Percentiles rank a stretch among this genome's conserved stretches.
Evolutionary conservation across 352 stramenopile species (phyloP).

Genomic region (Phytophthora niederhauseri): DNA sequence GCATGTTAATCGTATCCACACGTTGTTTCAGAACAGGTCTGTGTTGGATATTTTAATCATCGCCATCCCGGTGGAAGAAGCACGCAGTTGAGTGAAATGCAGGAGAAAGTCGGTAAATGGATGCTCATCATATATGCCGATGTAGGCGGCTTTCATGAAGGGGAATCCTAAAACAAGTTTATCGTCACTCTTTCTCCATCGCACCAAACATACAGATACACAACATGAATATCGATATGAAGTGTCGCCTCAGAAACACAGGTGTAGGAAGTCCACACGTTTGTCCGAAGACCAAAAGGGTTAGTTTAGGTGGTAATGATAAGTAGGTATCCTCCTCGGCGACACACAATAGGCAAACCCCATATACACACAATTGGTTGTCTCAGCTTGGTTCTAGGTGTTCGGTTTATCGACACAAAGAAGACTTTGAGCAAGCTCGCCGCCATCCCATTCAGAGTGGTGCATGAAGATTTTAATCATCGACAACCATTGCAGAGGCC

Average conservation of each 20-base stretch:
- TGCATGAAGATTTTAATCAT: conserved; percentile 91
- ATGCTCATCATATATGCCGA: conserved; percentile 79
- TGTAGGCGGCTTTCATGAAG: conserved; percentile 81
- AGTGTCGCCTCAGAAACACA: conserved; percentile 90
- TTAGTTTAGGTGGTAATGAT: conserved; percentile 76
- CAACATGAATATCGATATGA: conserved; percentile 26
- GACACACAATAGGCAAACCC: conserved; percentile 22
- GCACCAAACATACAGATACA: conserved; percentile 11
- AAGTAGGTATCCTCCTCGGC: conserved; percentile 66
- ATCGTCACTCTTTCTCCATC: conserved; percentile 62
- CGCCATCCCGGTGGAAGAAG: conserved; percentile 31
- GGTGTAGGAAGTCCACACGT: conserved; percentile 84
- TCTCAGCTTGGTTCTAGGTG: conserved; percentile 77
- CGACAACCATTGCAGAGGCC: conserved; percentile 43
- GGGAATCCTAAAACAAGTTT: conserved; percentile 86
- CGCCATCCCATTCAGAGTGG: conserved; percentile 71
- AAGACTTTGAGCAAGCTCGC: conserved; percentile 30
- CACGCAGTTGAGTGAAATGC: conserved; percentile 1
- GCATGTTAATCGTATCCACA: conserved; percentile 90
- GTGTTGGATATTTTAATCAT: conserved; percentile 88
- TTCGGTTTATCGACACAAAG: conserved; percentile 68
- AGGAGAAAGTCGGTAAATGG: conserved; percentile 48
- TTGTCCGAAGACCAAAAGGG: conserved; percentile 87
- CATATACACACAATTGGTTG: conserved; percentile 33
- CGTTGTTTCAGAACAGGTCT: conserved; percentile 90